Evolutionary conservation across 768 basidiomycete species (phyloP).

Genomic region (Xanthoconium purpureum): DNA sequence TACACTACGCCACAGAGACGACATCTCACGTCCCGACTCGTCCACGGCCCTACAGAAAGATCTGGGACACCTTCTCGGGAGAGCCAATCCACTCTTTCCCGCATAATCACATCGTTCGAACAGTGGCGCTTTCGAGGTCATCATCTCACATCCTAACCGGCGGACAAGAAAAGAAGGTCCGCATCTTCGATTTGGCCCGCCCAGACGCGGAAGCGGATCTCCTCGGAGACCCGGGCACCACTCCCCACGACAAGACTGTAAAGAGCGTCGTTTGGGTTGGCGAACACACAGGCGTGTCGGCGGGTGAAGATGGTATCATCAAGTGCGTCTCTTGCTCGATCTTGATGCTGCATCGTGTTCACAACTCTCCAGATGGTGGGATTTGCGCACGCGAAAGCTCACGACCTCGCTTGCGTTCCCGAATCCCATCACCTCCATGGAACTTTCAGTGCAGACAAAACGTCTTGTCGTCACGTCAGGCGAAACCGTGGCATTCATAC

Average conservation of each 20-base stretch:
- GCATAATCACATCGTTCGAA: slow-evolving; percentile 97
- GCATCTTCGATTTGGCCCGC: slow-evolving; percentile 85
- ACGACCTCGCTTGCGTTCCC: slow-evolving; percentile 71
- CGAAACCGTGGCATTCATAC: slow-evolving; percentile 89
- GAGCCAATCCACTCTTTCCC: slow-evolving; percentile 90
- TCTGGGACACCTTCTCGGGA: slow-evolving; percentile 95
- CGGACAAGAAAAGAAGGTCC: slow-evolving; percentile 96
- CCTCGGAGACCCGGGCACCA: slow-evolving; percentile 56
- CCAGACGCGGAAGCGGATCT: slow-evolving; percentile 88
- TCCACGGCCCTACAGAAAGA: slow-evolving; percentile 56
- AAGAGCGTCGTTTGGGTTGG: slow-evolving; percentile 94
- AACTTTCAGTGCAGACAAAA: slow-evolving; percentile 76
- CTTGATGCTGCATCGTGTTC: not conserved
- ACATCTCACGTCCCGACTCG: not conserved
- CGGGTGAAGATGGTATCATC: slow-evolving; percentile 88
- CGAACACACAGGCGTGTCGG: slow-evolving; percentile 82
- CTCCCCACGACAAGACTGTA: slow-evolving; percentile 83
- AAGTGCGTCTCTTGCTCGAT: slow-evolving; percentile 53
- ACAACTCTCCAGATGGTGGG: slow-evolving; percentile 81
- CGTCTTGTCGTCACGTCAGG: slow-evolving; percentile 89
- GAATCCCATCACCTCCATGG: slow-evolving; percentile 90
- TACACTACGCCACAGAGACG: not conserved
- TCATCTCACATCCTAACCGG: slow-evolving; percentile 77
- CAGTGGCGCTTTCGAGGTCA: slow-evolving; percentile 79
- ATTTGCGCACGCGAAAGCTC: slow-evolving; percentile 73